Percentiles rank a stretch among this genome's conserved stretches.
Conservation (phyloP, 768 basidiomycete genomes). For the Termitomyces sp. region DNA sequence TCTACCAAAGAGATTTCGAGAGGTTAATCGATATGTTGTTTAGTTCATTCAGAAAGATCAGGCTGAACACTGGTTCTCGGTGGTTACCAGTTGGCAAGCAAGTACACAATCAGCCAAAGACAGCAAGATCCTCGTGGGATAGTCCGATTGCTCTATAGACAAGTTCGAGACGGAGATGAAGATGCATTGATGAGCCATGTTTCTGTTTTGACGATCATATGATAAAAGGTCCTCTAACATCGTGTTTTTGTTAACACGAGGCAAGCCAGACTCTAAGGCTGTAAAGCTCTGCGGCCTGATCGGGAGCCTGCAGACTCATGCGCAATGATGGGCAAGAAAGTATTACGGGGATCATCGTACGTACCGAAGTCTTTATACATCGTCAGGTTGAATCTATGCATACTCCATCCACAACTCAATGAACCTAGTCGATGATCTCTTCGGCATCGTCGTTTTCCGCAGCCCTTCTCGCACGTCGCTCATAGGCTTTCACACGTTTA, state of each 20-base stretch:
- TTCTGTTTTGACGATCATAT: slow-evolving; percentile 7
- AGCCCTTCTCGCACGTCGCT: slow-evolving; percentile 45
- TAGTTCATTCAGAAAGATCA: slow-evolving; percentile 2
- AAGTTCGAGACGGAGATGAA: not conserved
- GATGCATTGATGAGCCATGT: slow-evolving; percentile 10
- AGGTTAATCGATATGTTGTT: slow-evolving; percentile 8
- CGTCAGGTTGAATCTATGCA: slow-evolving; percentile 1
- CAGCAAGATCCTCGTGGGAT: not conserved
- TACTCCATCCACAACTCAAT: not conserved
- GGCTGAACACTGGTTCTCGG: not conserved
- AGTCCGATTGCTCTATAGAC: slow-evolving; percentile 5
- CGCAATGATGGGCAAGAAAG: not conserved
- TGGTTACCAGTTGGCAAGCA: slow-evolving; percentile 4
- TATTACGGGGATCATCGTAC: slow-evolving; percentile 2
- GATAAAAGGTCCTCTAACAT: slow-evolving; percentile 6
- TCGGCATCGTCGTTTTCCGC: slow-evolving; percentile 59
- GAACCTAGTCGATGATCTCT: slow-evolving; percentile 40
- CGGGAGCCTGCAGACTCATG: not conserved
- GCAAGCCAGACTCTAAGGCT: not conserved
- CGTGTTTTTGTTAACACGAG: slow-evolving; percentile 9
- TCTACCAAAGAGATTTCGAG: slow-evolving; percentile 2
- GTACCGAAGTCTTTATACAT: slow-evolving; percentile 9
- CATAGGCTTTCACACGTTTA: slow-evolving; percentile 54
- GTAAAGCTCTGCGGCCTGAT: not conserved
- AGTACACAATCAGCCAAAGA: not conserved